Evolutionary conservation across 768 basidiomycete genomes (phyloP).

Genomic region (Mycena floridula): DNA sequence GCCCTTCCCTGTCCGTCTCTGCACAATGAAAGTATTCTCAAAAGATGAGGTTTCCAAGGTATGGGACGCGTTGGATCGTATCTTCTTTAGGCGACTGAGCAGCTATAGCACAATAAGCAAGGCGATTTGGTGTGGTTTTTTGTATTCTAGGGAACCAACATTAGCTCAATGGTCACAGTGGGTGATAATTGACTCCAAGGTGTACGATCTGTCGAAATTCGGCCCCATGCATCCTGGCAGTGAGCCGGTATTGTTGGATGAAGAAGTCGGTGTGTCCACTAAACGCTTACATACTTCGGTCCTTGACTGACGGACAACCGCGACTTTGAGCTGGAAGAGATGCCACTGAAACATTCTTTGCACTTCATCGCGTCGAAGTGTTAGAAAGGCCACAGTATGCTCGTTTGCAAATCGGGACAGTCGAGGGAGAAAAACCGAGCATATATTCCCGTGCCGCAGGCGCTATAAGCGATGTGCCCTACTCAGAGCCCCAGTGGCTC

Average conservation of each 20-base stretch:
- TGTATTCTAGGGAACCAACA: background rate
- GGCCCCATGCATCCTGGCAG: constrained; percentile 81
- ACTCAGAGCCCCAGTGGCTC: constrained; percentile 77
- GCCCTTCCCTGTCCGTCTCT: too few species aligned
- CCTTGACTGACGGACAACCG: constrained; percentile 2
- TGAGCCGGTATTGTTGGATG: constrained; percentile 60
- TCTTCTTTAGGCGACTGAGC: background rate
- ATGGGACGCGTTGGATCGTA: background rate
- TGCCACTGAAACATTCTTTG: constrained; percentile 73
- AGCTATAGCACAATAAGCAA: constrained; percentile 65
- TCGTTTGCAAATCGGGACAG: constrained; percentile 56
- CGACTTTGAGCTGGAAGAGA: constrained; percentile 80
- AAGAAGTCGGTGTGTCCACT: constrained; percentile 57
- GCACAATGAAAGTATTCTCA: constrained; percentile 30
- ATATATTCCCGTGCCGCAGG: constrained; percentile 44
- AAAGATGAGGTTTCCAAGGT: constrained; percentile 54
- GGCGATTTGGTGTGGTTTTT: constrained; percentile 55
- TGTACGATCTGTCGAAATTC: constrained; percentile 79
- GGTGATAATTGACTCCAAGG: constrained; percentile 79
- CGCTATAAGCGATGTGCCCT: constrained; percentile 62
- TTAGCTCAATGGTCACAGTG: constrained; percentile 38
- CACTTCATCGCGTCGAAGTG: constrained; percentile 69
- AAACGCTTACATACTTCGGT: background rate
- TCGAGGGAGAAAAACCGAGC: constrained; percentile 51
- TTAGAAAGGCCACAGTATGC: constrained; percentile 60